Percentiles rank a stretch among this genome's conserved stretches.
These are phyloP conservation scores for Ceratobasidium sp. DNA, from an alignment of 1,284 basidiomycete species.

Conservation along the genomic window DNA sequence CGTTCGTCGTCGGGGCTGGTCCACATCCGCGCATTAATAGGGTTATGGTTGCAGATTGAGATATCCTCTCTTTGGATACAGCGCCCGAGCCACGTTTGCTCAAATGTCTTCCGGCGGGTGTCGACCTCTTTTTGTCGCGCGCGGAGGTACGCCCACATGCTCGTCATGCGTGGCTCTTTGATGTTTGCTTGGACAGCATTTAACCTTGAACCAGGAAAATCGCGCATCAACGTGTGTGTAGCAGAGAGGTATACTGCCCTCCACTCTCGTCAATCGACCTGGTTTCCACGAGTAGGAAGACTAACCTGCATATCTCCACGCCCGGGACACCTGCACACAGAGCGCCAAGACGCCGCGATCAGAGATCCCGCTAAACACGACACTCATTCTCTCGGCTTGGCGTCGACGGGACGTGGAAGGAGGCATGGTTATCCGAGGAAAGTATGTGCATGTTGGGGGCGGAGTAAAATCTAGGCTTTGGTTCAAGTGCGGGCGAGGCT, in stretches of 20 bases:
- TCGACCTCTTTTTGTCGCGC: conserved; percentile 3
- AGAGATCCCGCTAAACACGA: conserved; percentile 21
- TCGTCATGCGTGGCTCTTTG: conserved; percentile 24
- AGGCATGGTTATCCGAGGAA: conserved; percentile 10
- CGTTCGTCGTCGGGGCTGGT: conserved; percentile 20
- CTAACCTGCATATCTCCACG: conserved; percentile 36
- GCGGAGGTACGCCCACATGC: conserved; percentile 28
- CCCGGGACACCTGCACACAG: conserved; percentile 10
- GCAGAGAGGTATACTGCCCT: conserved; percentile 17
- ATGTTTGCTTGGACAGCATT: neutral
- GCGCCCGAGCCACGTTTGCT: conserved; percentile 10
- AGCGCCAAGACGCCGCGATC: neutral
- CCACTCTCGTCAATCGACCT: neutral
- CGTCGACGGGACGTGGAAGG: conserved; percentile 18
- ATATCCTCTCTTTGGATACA: neutral
- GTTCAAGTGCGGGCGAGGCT: neutral
- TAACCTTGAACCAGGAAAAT: conserved; percentile 8
- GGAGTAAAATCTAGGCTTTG: conserved; percentile 11
- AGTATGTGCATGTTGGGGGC: neutral
- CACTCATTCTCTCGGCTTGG: conserved; percentile 28
- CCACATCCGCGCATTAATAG: conserved; percentile 16
- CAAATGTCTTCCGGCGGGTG: neutral
- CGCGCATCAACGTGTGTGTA: conserved; percentile 17
- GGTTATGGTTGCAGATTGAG: too few species aligned
- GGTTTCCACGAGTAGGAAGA: neutral